Conservation (phyloP, 805 yeast genomes). For the Debaryomyces hansenii region DNA sequence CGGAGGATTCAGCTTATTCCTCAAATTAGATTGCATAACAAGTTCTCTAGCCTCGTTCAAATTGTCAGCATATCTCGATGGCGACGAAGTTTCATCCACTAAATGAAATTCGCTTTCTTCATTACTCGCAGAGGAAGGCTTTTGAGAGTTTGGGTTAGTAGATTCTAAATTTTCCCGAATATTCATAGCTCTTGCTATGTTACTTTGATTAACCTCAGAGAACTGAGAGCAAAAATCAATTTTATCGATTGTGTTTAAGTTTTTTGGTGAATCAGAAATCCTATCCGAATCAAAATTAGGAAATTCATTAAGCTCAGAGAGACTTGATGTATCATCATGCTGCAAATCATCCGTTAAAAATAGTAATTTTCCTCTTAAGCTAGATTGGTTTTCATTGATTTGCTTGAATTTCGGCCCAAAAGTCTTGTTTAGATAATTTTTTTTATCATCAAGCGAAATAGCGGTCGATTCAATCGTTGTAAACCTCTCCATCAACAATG, state of each 20-base stretch:
- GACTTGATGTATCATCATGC: neutral
- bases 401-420: slow-evolving; percentile 24
- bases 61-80: slow-evolving; percentile 8
- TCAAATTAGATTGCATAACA: slow-evolving; percentile 7
- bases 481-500: slow-evolving; percentile 28
- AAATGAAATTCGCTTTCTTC: neutral
- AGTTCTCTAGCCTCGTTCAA: slow-evolving; percentile 19
- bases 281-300: slow-evolving; percentile 9
- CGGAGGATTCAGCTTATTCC: neutral
- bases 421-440: slow-evolving; percentile 21
- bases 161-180: neutral
- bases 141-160: neutral
- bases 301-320: neutral
- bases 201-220: neutral
- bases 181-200: slow-evolving; percentile 8
- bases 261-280: slow-evolving; percentile 5
- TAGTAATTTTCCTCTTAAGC: slow-evolving; percentile 9
- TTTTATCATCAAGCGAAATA: slow-evolving; percentile 37
- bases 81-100: neutral
- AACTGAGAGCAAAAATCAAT: slow-evolving; percentile 12
- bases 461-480: slow-evolving; percentile 36
- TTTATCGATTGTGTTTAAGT: slow-evolving; percentile 1
- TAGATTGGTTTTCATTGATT: slow-evolving; percentile 5
- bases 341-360: slow-evolving; percentile 13
- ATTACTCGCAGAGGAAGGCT: neutral